Percentiles rank a stretch among this genome's conserved stretches.
phyloP scores from a whole-genome alignment of 1,139 yeast genomes.

The Taphrina betulina region DNA sequence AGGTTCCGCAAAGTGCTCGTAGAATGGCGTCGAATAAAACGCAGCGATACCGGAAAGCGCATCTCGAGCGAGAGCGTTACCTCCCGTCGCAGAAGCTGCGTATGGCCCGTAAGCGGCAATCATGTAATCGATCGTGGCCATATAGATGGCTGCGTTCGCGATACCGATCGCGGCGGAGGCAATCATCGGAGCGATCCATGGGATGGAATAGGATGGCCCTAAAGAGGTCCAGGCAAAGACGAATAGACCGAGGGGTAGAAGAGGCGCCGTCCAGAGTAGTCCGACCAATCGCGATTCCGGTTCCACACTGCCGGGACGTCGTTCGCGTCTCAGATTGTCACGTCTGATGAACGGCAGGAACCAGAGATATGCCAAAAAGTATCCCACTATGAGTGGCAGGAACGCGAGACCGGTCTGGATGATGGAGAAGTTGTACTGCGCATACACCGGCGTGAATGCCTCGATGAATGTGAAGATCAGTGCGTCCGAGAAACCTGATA shows the following conservation, averaged over 20 bases:
- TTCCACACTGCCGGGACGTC: conserved; percentile 20
- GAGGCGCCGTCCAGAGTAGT: conserved; percentile 41
- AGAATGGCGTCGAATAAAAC: conserved; percentile 46
- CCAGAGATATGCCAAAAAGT: conserved; percentile 43
- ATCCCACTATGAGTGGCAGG: conserved; percentile 45
- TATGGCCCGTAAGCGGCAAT: conserved; percentile 49
- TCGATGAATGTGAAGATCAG: conserved; percentile 49
- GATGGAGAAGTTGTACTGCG: conserved; percentile 41
- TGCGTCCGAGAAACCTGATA: conserved; percentile 49
- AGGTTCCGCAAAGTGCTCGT: conserved; percentile 42
- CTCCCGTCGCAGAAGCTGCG: conserved; percentile 50
- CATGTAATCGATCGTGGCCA: conserved; percentile 49
- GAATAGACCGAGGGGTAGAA: conserved; percentile 47
- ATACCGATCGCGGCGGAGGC: conserved; percentile 46
- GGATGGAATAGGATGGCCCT: conserved; percentile 44
- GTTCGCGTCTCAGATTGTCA: conserved; percentile 15
- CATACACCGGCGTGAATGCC: conserved; percentile 46
- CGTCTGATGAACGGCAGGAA: conserved; percentile 44
- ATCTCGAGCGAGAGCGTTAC: conserved; percentile 50
- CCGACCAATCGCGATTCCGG: conserved; percentile 32
- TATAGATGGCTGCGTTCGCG: conserved; percentile 48
- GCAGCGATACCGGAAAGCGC: conserved; percentile 48
- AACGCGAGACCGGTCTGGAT: conserved; percentile 45
- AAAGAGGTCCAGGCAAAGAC: conserved; percentile 49
- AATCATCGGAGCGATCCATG: conserved; percentile 48